A percentile compares a stretch with the other conserved stretches of the same genome.
Evolutionary conservation across 139 green algal species (phyloP).

Genomic region (Chlamydomonas sphaeroides): DNA sequence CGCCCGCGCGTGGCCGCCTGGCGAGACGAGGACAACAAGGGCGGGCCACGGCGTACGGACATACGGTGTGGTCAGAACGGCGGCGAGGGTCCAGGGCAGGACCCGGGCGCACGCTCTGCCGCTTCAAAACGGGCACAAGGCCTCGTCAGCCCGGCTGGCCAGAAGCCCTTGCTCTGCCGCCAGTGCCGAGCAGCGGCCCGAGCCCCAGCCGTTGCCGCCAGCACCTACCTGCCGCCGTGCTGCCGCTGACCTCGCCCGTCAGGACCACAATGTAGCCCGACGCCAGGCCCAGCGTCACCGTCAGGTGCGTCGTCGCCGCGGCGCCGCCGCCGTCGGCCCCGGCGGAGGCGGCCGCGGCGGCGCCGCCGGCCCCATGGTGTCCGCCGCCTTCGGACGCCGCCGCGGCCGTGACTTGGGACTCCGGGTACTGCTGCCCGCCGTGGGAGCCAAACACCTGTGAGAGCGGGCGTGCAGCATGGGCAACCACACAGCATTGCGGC

Average conservation of each 20-base stretch:
- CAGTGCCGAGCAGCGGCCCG: no score
- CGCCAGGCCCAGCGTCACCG: constrained; percentile 54
- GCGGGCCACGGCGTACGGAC: no score
- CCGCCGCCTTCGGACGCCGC: constrained; percentile 10
- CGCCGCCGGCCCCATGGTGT: neutral
- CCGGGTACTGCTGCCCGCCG: constrained; percentile 54
- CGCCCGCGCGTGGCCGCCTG: constrained; percentile 15
- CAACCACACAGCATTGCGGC: no score
- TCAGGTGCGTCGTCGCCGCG: neutral
- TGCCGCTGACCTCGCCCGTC: constrained; percentile 38
- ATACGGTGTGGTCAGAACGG: no score
- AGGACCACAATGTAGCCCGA: constrained; percentile 58
- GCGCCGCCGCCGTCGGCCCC: neutral
- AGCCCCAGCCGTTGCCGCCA: no score
- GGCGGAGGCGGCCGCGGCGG: neutral
- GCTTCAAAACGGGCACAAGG: no score
- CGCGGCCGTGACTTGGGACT: constrained; percentile 61
- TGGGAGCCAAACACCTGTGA: constrained; percentile 31
- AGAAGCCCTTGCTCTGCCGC: no score
- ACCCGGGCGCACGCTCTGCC: no score
- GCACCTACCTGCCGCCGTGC: neutral
- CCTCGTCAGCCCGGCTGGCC: no score
- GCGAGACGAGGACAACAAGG: no score
- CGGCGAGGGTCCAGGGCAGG: no score
- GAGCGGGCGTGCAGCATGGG: neutral